Percentiles rank a stretch among this genome's conserved stretches.
phyloP scores from a whole-genome alignment of 441 rosid species.

The Pelargonium citronellum region DNA sequence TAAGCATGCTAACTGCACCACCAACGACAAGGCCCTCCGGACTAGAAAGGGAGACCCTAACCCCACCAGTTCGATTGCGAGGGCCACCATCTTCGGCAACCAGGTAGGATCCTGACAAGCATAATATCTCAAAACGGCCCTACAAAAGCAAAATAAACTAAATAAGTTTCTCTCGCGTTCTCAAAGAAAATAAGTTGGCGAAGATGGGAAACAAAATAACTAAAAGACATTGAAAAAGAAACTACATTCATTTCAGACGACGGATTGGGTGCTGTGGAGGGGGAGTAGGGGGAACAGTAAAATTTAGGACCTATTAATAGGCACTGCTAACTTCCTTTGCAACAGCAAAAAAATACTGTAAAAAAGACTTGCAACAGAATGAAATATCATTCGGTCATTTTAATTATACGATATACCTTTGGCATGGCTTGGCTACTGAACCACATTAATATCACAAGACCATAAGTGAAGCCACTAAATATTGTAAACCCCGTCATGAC shows the following conservation, averaged over 20 bases:
- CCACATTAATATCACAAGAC: too few relatives aligned
- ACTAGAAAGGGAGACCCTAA: conserved; percentile 85
- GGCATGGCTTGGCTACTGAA: not conserved
- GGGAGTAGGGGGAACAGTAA: too few relatives aligned
- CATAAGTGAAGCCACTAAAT: not conserved
- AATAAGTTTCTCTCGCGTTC: conserved; percentile 22
- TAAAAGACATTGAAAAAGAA: not conserved
- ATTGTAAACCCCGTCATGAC: not conserved
- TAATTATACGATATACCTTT: not conserved
- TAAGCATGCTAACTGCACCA: conserved; percentile 76
- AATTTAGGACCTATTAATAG: too few relatives aligned
- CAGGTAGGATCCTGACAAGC: conserved; percentile 91
- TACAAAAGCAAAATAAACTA: conserved; percentile 33
- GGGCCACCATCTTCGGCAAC: conserved; percentile 83
- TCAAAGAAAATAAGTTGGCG: too few relatives aligned
- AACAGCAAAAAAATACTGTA: too few relatives aligned
- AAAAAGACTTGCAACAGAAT: not conserved
- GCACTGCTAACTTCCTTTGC: too few relatives aligned
- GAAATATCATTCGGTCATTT: not conserved
- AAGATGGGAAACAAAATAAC: not conserved
- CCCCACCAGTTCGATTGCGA: conserved; percentile 71
- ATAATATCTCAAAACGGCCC: conserved; percentile 92
- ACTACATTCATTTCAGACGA: too few relatives aligned
- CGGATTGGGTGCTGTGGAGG: too few relatives aligned
- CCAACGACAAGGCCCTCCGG: conserved; percentile 92